Base-by-base conservation (phyloP, 2,329 filamentous ascomycete species). In the Diplodia corticola region DNA sequence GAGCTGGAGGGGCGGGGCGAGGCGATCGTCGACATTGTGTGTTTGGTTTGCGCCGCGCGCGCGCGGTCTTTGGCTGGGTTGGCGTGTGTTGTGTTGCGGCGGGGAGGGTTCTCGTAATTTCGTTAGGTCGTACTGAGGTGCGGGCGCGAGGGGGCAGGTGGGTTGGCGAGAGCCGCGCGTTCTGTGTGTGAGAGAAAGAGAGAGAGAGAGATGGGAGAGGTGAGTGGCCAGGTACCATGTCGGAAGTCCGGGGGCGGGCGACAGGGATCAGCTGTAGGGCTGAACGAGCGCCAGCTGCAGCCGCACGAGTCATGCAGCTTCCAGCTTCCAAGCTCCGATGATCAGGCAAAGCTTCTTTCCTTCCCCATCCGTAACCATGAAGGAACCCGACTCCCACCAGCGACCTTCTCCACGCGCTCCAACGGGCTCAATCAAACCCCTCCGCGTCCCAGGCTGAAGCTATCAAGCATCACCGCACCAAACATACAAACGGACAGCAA, bases 1-100 rank as follows among this genome's bases (percentile, higher is more conserved):
- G 80, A 88, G 81, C 79, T 86, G 76, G 83, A 88, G 49, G 79
- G 85, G 70, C 79, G 86, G 64, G 80, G 89, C 72, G 86, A 87
- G 37, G 85, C 84, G 70, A 88, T 81, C 1, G 84, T 85, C 1
- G 86, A 86, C 86, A 88, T 88, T 64, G 26, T 69, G 28, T 12
- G 2, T 20, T 10, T 10, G n/a, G 49, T 15, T n/a, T 20, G 44
- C 17, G 44, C 44, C 44, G 44, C 24, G 48, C 5, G 28, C 10
- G 20, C n/a, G n/a, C 12, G 5, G 46, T 40, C 13, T 44, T 17
- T 44, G n/a, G n/a, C n/a, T n/a, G n/a, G n/a, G n/a, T n/a, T n/a
- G n/a, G n/a, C n/a, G 40, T 44, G 7, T 6, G 40, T 20, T 20
- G 15, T 20, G n/a, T 44, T 10, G 48, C 48, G 10, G 24, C 22